A percentile compares a stretch with the other conserved stretches of the same genome.
Evolutionary conservation across 2,329 filamentous ascomycete species (phyloP).

Genomic region (Ophiostoma himal-ulmi): DNA sequence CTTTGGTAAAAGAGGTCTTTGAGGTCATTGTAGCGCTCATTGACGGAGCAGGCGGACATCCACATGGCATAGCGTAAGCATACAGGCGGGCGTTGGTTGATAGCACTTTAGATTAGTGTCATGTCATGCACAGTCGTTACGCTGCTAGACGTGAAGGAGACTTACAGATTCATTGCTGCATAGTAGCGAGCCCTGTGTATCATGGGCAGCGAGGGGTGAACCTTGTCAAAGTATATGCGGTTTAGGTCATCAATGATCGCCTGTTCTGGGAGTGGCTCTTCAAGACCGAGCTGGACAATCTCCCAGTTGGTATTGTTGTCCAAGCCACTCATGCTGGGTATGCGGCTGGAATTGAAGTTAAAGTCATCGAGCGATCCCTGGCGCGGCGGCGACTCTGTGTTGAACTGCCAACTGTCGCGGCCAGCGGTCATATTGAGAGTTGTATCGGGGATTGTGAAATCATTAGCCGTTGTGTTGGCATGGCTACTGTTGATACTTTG

Average conservation of each 20-base stretch:
- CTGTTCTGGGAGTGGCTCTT: conserved; percentile 54
- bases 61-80: conserved; percentile 92
- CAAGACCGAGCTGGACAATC: conserved; percentile 55
- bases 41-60: conserved; percentile 81
- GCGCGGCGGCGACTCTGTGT: conserved; percentile 47
- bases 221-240: conserved; percentile 82
- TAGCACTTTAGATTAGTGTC: neutral
- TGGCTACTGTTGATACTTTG: conserved; percentile 33
- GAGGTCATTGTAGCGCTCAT: conserved; percentile 71
- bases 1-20: conserved; percentile 87
- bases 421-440: conserved; percentile 44
- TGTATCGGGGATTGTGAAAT: conserved; percentile 42
- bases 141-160: conserved; percentile 35
- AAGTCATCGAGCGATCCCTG: conserved; percentile 50
- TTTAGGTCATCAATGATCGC: conserved; percentile 78
- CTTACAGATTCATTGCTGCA: conserved; percentile 70
- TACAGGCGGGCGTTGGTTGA: conserved; percentile 68
- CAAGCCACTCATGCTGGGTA: conserved; percentile 44
- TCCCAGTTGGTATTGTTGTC: conserved; percentile 71
- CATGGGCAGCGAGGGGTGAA: conserved; percentile 80
- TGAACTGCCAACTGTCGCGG: conserved; percentile 51
- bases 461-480: conserved; percentile 30
- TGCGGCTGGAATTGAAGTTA: conserved; percentile 49
- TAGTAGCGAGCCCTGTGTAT: conserved; percentile 84
- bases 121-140: neutral